A percentile compares a stretch with the other conserved stretches of the same genome.
phyloP scores from a whole-genome alignment of 768 basidiomycete species.

The Podaxis sp. region DNA sequence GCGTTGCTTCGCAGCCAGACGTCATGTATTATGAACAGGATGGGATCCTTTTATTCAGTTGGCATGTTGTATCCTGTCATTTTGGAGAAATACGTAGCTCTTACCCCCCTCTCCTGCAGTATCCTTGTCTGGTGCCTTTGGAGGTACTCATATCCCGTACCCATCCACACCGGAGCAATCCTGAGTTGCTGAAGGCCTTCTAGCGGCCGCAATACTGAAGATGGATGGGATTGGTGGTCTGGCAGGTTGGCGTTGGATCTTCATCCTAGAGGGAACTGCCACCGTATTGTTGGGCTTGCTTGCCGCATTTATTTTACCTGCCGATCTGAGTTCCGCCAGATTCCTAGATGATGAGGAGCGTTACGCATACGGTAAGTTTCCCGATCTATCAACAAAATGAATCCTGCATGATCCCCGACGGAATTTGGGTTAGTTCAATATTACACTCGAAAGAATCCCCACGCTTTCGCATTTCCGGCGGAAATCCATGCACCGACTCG shows the following conservation, averaged over 20 bases:
- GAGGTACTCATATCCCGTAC: conserved; percentile 43
- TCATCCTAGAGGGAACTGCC: conserved; percentile 30
- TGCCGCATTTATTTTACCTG: conserved; percentile 21
- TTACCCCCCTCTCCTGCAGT: conserved; percentile 29
- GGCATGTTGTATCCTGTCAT: conserved; percentile 30
- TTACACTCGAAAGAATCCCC: conserved; percentile 23
- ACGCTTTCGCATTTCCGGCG: conserved; percentile 19
- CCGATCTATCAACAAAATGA: conserved; percentile 29
- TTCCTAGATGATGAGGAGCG: conserved; percentile 31
- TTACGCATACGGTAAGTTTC: conserved; percentile 29
- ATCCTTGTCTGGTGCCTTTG: conserved; percentile 31
- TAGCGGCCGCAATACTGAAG: conserved; percentile 28
- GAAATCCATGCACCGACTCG: not conserved
- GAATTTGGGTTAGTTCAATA: not conserved
- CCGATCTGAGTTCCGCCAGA: conserved; percentile 20
- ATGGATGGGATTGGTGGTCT: conserved; percentile 26
- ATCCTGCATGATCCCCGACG: conserved; percentile 2
- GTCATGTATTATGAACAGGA: conserved; percentile 17
- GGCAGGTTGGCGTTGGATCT: conserved; percentile 35
- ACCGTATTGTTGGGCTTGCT: conserved; percentile 27
- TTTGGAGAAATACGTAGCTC: conserved; percentile 24
- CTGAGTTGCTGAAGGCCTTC: conserved; percentile 31
- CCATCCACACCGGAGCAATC: not conserved
- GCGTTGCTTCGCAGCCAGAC: no score
- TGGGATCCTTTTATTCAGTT: conserved; percentile 39